A percentile compares a stretch with the other conserved stretches of the same genome.
These are phyloP conservation scores for Furcasterigmium sp. DNA, from an alignment of 2,329 filamentous ascomycete genomes.

Conservation along the genomic window DNA sequence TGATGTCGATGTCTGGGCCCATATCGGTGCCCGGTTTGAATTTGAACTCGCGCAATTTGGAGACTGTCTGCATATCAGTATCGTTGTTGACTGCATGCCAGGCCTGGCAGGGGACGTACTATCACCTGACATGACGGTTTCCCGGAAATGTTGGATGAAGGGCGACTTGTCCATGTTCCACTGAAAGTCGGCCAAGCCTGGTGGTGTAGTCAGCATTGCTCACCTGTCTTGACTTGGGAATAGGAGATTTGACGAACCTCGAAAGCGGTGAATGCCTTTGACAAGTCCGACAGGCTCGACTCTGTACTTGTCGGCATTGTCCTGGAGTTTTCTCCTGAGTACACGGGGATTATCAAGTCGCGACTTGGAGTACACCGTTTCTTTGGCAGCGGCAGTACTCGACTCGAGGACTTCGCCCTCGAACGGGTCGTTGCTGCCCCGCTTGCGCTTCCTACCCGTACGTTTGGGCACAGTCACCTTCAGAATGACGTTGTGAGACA, in stretches of 20 bases:
- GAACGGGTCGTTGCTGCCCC: slow-evolving; percentile 66
- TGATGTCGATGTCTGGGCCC: slow-evolving; percentile 59
- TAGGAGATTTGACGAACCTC: slow-evolving; percentile 41
- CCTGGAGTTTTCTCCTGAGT: slow-evolving; percentile 59
- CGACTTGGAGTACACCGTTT: slow-evolving; percentile 34
- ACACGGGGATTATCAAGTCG: slow-evolving; percentile 47
- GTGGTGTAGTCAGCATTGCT: slow-evolving; percentile 1
- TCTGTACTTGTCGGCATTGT: slow-evolving; percentile 63
- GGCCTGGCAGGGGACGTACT: slow-evolving; percentile 37
- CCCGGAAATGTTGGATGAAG: slow-evolving; percentile 66
- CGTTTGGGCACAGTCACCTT: slow-evolving; percentile 82
- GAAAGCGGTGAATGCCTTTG: slow-evolving; percentile 79
- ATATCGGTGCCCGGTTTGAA: slow-evolving; percentile 54
- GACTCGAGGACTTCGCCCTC: slow-evolving; percentile 33
- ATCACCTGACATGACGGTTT: slow-evolving; percentile 66
- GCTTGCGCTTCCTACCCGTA: slow-evolving; percentile 80
- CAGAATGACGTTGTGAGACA: slow-evolving; percentile 78
- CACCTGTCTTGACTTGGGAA: neutral
- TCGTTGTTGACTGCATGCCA: neutral
- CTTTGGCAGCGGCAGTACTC: slow-evolving; percentile 14
- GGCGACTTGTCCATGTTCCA: slow-evolving; percentile 64
- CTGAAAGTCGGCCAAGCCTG: slow-evolving; percentile 78
- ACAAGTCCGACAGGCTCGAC: slow-evolving; percentile 69
- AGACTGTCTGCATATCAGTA: slow-evolving; percentile 18
- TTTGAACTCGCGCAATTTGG: slow-evolving; percentile 49